Evolutionary conservation across 2,329 filamentous ascomycete genomes (phyloP).

Genomic region (Plenodomus biglobosus): DNA sequence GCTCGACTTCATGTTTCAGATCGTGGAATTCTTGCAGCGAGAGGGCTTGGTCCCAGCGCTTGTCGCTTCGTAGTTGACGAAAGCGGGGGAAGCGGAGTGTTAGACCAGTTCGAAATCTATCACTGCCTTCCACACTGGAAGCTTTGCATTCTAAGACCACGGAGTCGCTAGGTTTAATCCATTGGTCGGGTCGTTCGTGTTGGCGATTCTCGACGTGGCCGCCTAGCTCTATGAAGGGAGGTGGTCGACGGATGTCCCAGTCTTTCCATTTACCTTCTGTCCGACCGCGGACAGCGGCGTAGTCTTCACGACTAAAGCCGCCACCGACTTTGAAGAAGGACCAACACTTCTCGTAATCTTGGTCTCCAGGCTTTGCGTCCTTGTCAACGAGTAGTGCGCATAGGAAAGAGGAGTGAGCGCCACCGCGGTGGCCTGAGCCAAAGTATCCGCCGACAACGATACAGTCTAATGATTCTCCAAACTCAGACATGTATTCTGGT

Average conservation of each 20-base stretch:
- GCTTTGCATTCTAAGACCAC: slow-evolving; percentile 89
- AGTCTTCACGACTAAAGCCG: slow-evolving; percentile 82
- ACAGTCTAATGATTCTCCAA: slow-evolving; percentile 89
- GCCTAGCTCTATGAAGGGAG: slow-evolving; percentile 77
- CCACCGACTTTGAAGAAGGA: slow-evolving; percentile 99
- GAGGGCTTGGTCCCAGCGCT: slow-evolving; percentile 77
- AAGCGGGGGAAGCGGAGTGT: slow-evolving; percentile 93
- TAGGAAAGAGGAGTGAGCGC: slow-evolving; percentile 80
- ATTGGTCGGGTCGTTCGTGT: slow-evolving; percentile 80
- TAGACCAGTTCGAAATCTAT: slow-evolving; percentile 73
- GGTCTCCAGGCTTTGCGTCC: slow-evolving; percentile 59
- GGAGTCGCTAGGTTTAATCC: slow-evolving; percentile 88
- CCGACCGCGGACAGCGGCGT: slow-evolving; percentile 75
- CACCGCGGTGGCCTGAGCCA: slow-evolving; percentile 82
- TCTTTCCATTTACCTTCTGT: slow-evolving; percentile 91
- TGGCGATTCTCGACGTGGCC: slow-evolving; percentile 67
- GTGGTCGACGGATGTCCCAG: slow-evolving; percentile 78
- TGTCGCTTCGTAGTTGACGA: slow-evolving; percentile 77
- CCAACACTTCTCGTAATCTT: slow-evolving; percentile 72
- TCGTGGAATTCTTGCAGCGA: slow-evolving; percentile 76
- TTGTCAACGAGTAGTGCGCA: slow-evolving; percentile 80
- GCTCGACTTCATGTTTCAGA: slow-evolving; percentile 68
- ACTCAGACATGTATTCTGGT: slow-evolving; percentile 96
- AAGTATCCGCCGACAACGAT: slow-evolving; percentile 91
- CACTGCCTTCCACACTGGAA: slow-evolving; percentile 71